A percentile compares a stretch with the other conserved stretches of the same genome.
Conservation (phyloP, 1,284 basidiomycete species). For the Neolentinus lepideus region DNA sequence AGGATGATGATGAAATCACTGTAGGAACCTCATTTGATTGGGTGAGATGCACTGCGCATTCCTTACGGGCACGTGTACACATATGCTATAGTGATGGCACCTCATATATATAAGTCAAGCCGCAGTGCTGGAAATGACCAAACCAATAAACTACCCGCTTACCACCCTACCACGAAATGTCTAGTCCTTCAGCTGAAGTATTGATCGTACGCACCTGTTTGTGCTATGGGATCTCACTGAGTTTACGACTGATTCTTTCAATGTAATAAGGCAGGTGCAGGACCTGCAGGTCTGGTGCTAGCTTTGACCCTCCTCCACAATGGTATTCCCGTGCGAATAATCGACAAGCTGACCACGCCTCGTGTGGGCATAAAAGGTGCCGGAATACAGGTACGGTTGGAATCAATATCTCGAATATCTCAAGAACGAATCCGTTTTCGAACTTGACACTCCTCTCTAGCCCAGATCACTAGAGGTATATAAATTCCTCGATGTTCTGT, state of each 20-base stretch:
- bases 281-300: constrained; percentile 9
- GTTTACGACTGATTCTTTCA: neutral
- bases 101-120: neutral
- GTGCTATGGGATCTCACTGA: neutral
- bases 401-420: neutral
- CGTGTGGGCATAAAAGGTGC: constrained; percentile 19
- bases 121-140: neutral
- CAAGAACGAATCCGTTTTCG: neutral
- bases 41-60: too few relatives aligned
- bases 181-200: neutral
- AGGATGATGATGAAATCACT: too few relatives aligned
- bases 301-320: constrained; percentile 7
- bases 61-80: too few relatives aligned
- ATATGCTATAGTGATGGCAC: too few relatives aligned
- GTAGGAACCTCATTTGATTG: too few relatives aligned
- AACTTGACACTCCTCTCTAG: constrained; percentile 8
- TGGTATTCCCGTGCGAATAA: constrained; percentile 9
- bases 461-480: constrained; percentile 22
- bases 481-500: constrained; percentile 16
- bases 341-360: constrained; percentile 7
- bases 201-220: neutral
- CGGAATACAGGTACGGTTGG: constrained; percentile 20
- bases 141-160: neutral
- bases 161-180: too few relatives aligned
- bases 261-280: constrained; percentile 8